phyloP scores from a whole-genome alignment of 306 rosid genomes.

The Macrotyloma uniflorum region DNA sequence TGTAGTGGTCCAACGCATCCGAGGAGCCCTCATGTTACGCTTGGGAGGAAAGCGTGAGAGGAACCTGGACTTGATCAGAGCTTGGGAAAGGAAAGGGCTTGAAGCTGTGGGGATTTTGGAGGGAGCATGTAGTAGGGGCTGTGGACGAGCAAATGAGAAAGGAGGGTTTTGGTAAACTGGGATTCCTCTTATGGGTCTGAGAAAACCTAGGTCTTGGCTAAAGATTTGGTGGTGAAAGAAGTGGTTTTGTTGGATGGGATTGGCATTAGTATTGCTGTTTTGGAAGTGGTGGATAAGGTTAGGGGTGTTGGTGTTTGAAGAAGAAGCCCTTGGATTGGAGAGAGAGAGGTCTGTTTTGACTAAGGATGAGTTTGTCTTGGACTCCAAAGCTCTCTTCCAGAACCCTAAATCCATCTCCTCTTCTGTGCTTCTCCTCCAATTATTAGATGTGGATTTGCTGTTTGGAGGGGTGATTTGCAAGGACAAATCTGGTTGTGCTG shows the following conservation, averaged over 20 bases:
- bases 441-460: conserved; percentile 54
- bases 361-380: conserved; percentile 34
- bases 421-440: conserved; percentile 64
- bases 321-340: conserved; percentile 40
- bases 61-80: conserved; percentile 63
- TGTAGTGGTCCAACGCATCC: conserved; percentile 98
- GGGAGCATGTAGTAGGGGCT: conserved; percentile 4
- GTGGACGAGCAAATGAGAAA: neutral
- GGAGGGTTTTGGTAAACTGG: conserved; percentile 84
- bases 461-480: conserved; percentile 96
- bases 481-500: conserved; percentile 95
- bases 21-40: conserved; percentile 90
- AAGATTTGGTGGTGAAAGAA: conserved; percentile 51
- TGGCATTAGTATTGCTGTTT: neutral
- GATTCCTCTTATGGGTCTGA: conserved; percentile 91
- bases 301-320: neutral
- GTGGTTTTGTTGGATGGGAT: conserved; percentile 42
- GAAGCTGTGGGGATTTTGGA: conserved; percentile 42
- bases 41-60: conserved; percentile 84
- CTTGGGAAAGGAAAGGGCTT: conserved; percentile 39
- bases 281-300: conserved; percentile 38
- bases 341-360: conserved; percentile 55
- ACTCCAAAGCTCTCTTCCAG: conserved; percentile 81
- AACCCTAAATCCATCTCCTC: conserved; percentile 82
- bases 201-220: conserved; percentile 65